phyloP scores from a whole-genome alignment of 1,139 yeast species.

The Lodderomyces theae region DNA sequence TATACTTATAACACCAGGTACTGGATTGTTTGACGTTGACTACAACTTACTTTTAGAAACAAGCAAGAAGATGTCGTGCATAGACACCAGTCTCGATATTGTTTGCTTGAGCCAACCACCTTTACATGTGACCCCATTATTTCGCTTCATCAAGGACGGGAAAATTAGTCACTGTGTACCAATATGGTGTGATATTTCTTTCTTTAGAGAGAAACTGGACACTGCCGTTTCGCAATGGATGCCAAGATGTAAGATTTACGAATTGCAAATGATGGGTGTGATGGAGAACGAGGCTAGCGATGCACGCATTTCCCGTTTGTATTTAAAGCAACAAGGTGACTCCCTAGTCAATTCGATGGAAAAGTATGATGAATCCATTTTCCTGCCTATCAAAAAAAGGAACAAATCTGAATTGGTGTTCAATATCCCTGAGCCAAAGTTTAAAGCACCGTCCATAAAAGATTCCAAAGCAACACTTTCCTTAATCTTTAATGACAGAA shows the following conservation, averaged over 20 bases:
- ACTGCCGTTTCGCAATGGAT: constrained; percentile 65
- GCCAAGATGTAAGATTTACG: constrained; percentile 91
- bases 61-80: constrained; percentile 67
- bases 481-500: constrained; percentile 22
- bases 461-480: constrained; percentile 27
- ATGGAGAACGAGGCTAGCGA: constrained; percentile 84
- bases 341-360: constrained; percentile 38
- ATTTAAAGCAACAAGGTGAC: constrained; percentile 11
- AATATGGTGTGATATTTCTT: constrained; percentile 91
- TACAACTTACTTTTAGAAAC: constrained; percentile 73
- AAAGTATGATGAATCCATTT: constrained; percentile 55
- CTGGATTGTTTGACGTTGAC: constrained; percentile 92
- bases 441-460: constrained; percentile 13
- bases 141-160: constrained; percentile 58
- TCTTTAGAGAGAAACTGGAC: constrained; percentile 60
- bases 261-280: constrained; percentile 96
- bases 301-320: constrained; percentile 57
- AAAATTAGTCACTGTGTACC: constrained; percentile 78
- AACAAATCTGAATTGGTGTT: neutral
- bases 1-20: constrained; percentile 83
- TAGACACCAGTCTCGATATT: constrained; percentile 85
- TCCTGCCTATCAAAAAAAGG: constrained; percentile 27
- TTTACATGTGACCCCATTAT: constrained; percentile 84
- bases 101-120: constrained; percentile 91
- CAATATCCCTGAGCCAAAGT: constrained; percentile 58